Evolutionary conservation across 495 filamentous ascomycete species (phyloP), one percentile per base, ranked within the genome.

Genomic region (Achaetomiella virescens): DNA sequence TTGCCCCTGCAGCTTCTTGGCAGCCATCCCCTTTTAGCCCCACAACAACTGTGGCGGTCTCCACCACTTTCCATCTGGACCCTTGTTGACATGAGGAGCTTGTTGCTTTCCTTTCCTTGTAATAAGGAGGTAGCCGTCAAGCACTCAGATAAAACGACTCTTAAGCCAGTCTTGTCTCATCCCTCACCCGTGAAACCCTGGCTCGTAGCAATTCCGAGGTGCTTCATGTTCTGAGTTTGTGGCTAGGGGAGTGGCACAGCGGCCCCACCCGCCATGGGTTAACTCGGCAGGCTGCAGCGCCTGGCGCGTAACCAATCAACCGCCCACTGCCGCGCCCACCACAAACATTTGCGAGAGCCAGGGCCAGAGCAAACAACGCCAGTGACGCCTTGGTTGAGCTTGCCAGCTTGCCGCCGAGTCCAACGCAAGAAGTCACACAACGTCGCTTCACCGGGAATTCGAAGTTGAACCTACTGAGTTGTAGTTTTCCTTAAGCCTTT

Each of bases 231-330:
- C 27, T 45, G 21, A 11, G 29, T 14, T 3, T 53, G 62, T 65
- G 62, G 59, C 59, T 62, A 60, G 62, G 37, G 18, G 8, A 18
- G 52, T 47, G n/a, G 43, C 25, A 52, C 20, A 38, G 35, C 52
- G 54, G 46, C 54, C 45, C 40, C 46, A 27, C 20, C n/a, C n/a
- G 14, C 36, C 25, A 22, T 51, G 54, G 59, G 62, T 63, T 31
- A 63, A 62, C 64, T 56, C 57, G 64, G 62, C 59, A 64, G 59
- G 66, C 58, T 59, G 48, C 57, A 37, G 45, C 46, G 55, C 48
- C n/a, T 22, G 25, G 50, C 57, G 61, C 55, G 59, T 43, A 56
- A 56, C 66, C 67, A 66, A 66, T 63, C 61, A 66, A 57, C 9
- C 14, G 44, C 25, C 37, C 29, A 20, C 15, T 48, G 24, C 45